These are phyloP conservation scores for Sanghuangporus weigelae DNA, from an alignment of 1,284 basidiomycete species.

Conservation along the genomic window DNA sequence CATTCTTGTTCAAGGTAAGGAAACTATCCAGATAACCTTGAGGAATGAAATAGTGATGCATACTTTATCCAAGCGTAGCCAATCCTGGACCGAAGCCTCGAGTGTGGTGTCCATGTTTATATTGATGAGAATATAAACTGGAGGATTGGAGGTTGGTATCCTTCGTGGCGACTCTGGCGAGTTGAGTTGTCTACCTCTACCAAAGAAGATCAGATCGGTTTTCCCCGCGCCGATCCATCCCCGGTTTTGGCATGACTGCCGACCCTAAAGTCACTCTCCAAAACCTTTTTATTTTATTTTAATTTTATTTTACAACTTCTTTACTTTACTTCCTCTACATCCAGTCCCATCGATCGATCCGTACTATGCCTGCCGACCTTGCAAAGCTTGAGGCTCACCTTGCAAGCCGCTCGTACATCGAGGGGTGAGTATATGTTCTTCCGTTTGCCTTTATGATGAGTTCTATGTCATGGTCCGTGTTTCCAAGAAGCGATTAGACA, in stretches of 20 bases:
- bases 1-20: slow-evolving; percentile 39
- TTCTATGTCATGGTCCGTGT: slow-evolving; percentile 94
- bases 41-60: slow-evolving; percentile 3
- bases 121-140: neutral
- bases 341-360: slow-evolving; percentile 21
- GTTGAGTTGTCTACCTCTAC: neutral
- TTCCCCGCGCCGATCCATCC: neutral
- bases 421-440: slow-evolving; percentile 66
- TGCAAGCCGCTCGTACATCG: slow-evolving; percentile 80
- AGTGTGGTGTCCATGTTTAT: slow-evolving; percentile 25
- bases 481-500: slow-evolving; percentile 99
- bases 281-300: slow-evolving; percentile 23
- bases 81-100: slow-evolving; percentile 46
- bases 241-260: neutral
- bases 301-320: slow-evolving; percentile 24
- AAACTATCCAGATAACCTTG: neutral
- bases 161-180: neutral
- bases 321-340: slow-evolving; percentile 10
- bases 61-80: slow-evolving; percentile 53
- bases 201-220: too few relatives aligned
- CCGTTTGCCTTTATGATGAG: slow-evolving; percentile 57
- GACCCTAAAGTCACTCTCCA: neutral
- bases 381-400: slow-evolving; percentile 83
- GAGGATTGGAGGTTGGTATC: neutral
- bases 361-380: slow-evolving; percentile 68